Conservation (phyloP, 2,329 filamentous ascomycete species). For the Paramyrothecium sp. region DNA sequence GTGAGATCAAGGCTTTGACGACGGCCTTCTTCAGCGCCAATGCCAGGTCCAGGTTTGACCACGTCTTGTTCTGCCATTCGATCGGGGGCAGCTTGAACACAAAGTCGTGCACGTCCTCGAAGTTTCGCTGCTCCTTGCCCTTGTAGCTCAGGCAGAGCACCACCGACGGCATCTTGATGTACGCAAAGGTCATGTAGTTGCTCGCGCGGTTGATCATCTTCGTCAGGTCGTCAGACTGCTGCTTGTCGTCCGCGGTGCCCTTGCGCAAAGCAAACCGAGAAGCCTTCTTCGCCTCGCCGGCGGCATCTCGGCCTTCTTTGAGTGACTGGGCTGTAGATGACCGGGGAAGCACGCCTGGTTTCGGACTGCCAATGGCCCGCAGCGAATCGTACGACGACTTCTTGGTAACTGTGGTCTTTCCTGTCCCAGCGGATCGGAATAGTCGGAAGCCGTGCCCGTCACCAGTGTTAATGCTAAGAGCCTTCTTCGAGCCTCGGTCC, state of each 20-base stretch:
- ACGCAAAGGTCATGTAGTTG: constrained; percentile 95
- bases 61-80: constrained; percentile 98
- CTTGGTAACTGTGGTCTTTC: constrained; percentile 49
- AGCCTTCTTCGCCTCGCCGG: constrained; percentile 42
- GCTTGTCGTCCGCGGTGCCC: constrained; percentile 51
- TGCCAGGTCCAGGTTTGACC: constrained; percentile 95
- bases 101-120: constrained; percentile 96
- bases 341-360: constrained; percentile 41
- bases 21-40: constrained; percentile 92
- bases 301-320: constrained; percentile 35
- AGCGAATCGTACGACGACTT: constrained; percentile 59
- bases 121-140: constrained; percentile 89
- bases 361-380: constrained; percentile 34
- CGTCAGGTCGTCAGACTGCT: constrained; percentile 81
- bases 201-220: constrained; percentile 96
- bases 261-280: constrained; percentile 57
- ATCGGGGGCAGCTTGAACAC: constrained; percentile 93
- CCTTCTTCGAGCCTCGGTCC: constrained; percentile 40
- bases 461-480: constrained; percentile 45
- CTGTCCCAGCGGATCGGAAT: constrained; percentile 43
- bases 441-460: constrained; percentile 52
- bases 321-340: constrained; percentile 44
- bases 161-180: constrained; percentile 92
- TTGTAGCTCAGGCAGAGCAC: constrained; percentile 96
- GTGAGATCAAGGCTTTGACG: constrained; percentile 88